Evolutionary conservation across 441 rosid species (phyloP).

Genomic region (Euphorbia schlechtendalii): DNA sequence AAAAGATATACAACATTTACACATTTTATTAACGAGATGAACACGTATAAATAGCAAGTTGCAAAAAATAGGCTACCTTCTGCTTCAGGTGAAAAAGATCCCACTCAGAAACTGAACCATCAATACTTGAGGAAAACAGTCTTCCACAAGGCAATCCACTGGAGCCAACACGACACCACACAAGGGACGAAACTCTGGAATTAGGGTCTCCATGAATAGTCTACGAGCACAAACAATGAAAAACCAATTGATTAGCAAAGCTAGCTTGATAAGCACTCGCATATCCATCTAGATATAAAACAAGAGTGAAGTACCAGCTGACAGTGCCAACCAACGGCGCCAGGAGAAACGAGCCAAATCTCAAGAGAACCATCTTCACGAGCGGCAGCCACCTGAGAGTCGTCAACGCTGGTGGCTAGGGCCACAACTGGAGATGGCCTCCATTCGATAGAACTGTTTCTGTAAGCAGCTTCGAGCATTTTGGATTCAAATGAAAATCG

Average conservation of each 20-base stretch:
- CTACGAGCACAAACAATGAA: constrained; percentile 25
- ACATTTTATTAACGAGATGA: not conserved
- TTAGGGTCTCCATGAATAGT: constrained; percentile 72
- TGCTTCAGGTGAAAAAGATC: constrained; percentile 81
- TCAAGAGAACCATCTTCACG: constrained; percentile 93
- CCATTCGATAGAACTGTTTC: constrained; percentile 78
- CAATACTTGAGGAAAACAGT: constrained; percentile 76
- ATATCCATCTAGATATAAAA: not conserved
- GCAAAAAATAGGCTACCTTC: too few relatives aligned
- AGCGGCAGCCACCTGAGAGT: constrained; percentile 74
- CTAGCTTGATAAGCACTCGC: not conserved
- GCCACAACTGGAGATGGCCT: constrained; percentile 86
- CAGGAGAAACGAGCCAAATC: constrained; percentile 93
- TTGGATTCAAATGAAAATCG: not conserved
- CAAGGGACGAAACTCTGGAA: constrained; percentile 71
- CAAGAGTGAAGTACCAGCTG: constrained; percentile 49
- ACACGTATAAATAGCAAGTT: not conserved
- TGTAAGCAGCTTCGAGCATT: constrained; percentile 50
- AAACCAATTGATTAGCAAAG: not conserved
- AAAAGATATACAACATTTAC: not conserved
- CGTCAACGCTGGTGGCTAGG: constrained; percentile 69
- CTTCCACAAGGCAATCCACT: constrained; percentile 47
- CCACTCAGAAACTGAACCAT: constrained; percentile 85
- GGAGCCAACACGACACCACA: constrained; percentile 55
- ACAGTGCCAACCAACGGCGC: constrained; percentile 91